Conservation (phyloP, 257 asterid genomes). For the Ballota nigra region DNA sequence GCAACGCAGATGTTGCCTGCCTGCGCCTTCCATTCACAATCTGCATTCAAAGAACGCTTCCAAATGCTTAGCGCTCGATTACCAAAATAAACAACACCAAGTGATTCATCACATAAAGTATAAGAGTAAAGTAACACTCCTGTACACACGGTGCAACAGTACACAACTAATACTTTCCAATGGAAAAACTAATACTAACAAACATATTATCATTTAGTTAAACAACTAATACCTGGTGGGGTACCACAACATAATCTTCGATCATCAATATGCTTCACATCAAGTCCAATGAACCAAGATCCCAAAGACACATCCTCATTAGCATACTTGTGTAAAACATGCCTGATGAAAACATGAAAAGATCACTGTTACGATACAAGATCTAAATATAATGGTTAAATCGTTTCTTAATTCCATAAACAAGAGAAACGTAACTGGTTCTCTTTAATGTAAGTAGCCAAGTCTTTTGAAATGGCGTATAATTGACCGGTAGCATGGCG, state of each 20-base stretch:
- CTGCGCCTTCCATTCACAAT: constrained; percentile 89
- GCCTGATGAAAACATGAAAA: constrained; percentile 37
- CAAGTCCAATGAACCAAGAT: constrained; percentile 93
- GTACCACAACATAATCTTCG: constrained; percentile 94
- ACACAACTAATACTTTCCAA: background rate
- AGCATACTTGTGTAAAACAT: constrained; percentile 89
- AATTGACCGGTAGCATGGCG: constrained; percentile 96
- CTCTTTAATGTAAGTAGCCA: constrained; percentile 67
- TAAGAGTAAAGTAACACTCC: no score
- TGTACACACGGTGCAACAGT: background rate
- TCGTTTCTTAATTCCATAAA: background rate
- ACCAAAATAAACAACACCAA: background rate
- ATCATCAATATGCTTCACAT: constrained; percentile 77
- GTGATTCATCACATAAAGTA: background rate
- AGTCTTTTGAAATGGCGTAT: constrained; percentile 82
- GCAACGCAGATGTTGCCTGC: constrained; percentile 84
- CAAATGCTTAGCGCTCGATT: background rate
- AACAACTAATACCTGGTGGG: constrained; percentile 74
- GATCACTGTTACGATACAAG: background rate
- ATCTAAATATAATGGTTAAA: background rate
- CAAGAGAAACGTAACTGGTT: constrained; percentile 58
- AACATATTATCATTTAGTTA: background rate
- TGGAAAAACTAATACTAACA: no score
- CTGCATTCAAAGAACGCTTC: constrained; percentile 28
- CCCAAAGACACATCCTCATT: constrained; percentile 93